Evolutionary conservation across 208 protist genomes (phyloP), one percentile per base, ranked within the genome.

Genomic region (Strigomonas culicis): DNA sequence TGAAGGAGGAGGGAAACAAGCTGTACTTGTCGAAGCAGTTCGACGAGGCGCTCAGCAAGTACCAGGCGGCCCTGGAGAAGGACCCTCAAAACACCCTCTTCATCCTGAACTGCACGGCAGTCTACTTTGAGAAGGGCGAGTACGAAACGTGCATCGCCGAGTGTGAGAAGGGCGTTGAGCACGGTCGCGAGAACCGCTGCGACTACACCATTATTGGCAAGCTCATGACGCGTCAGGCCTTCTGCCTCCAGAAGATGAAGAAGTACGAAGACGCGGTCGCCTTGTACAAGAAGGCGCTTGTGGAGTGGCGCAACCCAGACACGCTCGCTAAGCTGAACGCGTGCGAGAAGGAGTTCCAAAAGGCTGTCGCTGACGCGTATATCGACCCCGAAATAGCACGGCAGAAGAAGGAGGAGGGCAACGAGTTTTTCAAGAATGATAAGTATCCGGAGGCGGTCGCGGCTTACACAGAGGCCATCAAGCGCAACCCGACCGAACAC

Each of bases 21-120:
- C 76, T 93, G 15, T 98, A 98, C 88, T 93, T 98, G 69, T 85
- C 87, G 44, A 88, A 93, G 67, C 76, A 96, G 61, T 99, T 99
- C 67, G 97, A 95, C 63, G 86, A 84, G 59, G 96, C 96, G 6
- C 66, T 98, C 34, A 68, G 66, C 19, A 93, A 95, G 74, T 98
- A 98, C 73, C 32, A 90, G 36, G 80, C 74, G 25, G 93, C 96
- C 0, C 59, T 85, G 41, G 88, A 74, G 27, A 85, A 92, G 69
- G 88, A 97, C 62, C 80, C 82, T 4, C 79, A 77, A 27, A 96
- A 98, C 66, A 92, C 94, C 1, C 68, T 93, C 19, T 96, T 88
- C 68, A 78, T 97, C 43, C 78, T 95, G 61, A 97, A 97, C 75
- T 77, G 73, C 1, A 93, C 92, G 15, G 97, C 97, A 28, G 97